A percentile compares a stretch with the other conserved stretches of the same genome.
These are phyloP conservation scores for Musa balbisiana DNA, from an alignment of 202 grass and related monocot species.

Conservation along the genomic window DNA sequence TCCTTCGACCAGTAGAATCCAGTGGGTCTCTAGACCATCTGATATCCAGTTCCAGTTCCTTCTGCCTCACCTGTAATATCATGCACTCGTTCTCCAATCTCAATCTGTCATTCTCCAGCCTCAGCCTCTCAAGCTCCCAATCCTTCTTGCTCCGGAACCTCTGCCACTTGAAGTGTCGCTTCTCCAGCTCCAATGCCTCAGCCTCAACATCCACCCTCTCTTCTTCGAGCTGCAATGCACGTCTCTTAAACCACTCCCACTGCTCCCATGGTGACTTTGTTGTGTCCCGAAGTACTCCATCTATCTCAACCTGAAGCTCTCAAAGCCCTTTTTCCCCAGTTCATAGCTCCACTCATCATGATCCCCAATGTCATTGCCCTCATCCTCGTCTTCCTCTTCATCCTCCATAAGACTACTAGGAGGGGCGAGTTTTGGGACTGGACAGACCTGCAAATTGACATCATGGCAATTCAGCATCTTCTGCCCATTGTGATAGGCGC, in stretches of 20 bases:
- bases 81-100: constrained; percentile 25
- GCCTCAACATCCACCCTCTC: constrained; percentile 24
- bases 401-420: constrained; percentile 1
- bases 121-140: constrained; percentile 29
- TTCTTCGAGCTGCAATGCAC: constrained; percentile 8
- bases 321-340: not conserved
- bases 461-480: constrained; percentile 7
- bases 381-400: constrained; percentile 18
- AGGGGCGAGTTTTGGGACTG: not conserved
- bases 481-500: constrained; percentile 22
- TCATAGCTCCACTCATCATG: constrained; percentile 10
- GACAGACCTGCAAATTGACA: not conserved
- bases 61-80: constrained; percentile 18
- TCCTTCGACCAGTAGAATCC: too few relatives aligned
- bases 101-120: constrained; percentile 23
- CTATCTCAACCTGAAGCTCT: constrained; percentile 10
- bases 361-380: not conserved
- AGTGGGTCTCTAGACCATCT: not conserved
- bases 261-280: constrained; percentile 3
- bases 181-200: constrained; percentile 22
- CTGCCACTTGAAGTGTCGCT: constrained; percentile 25
- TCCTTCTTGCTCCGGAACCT: constrained; percentile 22
- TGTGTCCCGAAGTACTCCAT: not conserved
- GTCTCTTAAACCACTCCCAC: constrained; percentile 18
- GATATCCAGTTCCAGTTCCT: not conserved